Percentiles rank a stretch among this genome's conserved stretches.
Evolutionary conservation across 192 early-diverging fungal species (phyloP).

Genomic region (Coemansia sp.): DNA sequence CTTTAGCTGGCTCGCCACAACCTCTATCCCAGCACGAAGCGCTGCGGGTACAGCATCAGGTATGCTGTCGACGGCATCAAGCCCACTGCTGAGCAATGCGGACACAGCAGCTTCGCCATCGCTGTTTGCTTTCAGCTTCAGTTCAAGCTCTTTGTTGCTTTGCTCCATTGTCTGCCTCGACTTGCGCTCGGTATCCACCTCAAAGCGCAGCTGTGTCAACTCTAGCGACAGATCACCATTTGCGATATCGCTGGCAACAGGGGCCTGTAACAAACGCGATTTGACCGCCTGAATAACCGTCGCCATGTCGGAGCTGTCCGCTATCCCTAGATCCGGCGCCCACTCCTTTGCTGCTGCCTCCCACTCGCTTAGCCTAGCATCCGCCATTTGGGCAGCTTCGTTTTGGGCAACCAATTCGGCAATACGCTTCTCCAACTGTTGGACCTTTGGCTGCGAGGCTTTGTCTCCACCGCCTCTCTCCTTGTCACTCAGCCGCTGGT

Average conservation of each 20-base stretch:
- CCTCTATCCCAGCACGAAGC: slow-evolving; percentile 33
- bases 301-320: neutral
- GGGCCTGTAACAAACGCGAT: neutral
- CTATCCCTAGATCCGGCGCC: slow-evolving; percentile 26
- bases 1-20: slow-evolving; percentile 2
- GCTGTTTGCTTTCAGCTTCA: slow-evolving; percentile 7
- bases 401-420: slow-evolving; percentile 31
- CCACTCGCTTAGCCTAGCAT: slow-evolving; percentile 30
- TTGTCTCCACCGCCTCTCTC: slow-evolving; percentile 19
- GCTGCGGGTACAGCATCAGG: slow-evolving; percentile 25
- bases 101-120: slow-evolving; percentile 20
- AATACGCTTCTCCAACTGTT: slow-evolving; percentile 24
- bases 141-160: slow-evolving; percentile 15
- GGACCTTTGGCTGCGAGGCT: neutral
- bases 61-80: slow-evolving; percentile 11
- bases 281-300: slow-evolving; percentile 7
- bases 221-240: slow-evolving; percentile 25
- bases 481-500: neutral
- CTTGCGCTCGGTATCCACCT: slow-evolving; percentile 23
- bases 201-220: slow-evolving; percentile 24
- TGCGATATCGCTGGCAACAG: neutral
- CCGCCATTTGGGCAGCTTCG: neutral
- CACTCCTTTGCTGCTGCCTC: slow-evolving; percentile 38
- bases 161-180: slow-evolving; percentile 8
- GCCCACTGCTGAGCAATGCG: slow-evolving; percentile 5